Conservation (phyloP, 2,329 filamentous ascomycete species). For the Diaporthe sp. region DNA sequence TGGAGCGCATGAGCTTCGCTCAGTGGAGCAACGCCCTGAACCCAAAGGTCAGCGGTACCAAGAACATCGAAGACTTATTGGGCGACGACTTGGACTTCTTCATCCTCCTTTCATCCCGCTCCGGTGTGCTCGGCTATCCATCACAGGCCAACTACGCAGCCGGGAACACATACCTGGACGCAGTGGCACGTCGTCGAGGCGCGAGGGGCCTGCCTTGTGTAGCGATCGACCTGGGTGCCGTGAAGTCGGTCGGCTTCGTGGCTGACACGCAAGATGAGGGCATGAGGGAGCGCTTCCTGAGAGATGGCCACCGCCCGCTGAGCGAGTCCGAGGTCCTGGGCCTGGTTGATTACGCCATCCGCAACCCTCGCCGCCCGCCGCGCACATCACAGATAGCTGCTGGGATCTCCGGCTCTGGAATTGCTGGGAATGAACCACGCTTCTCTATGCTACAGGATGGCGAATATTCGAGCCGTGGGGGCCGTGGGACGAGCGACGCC, state of each 20-base stretch:
- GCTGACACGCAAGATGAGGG: not conserved
- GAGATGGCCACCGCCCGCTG: not conserved
- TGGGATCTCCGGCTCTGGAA: accelerated
- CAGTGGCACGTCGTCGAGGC: conserved; percentile 50
- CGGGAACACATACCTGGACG: conserved; percentile 53
- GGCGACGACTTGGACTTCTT: conserved; percentile 52
- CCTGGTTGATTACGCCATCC: not conserved
- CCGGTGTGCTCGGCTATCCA: not conserved
- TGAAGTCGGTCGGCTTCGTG: not conserved
- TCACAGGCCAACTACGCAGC: conserved; percentile 52
- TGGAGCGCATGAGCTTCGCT: not conserved
- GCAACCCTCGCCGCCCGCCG: not conserved
- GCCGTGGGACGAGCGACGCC: not conserved
- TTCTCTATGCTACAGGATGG: not conserved
- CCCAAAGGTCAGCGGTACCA: not conserved
- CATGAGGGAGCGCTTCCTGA: not conserved
- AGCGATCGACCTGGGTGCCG: not conserved
- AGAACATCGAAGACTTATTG: conserved; percentile 53
- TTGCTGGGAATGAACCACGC: not conserved
- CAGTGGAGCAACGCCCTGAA: not conserved
- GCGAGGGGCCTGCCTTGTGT: conserved; percentile 49
- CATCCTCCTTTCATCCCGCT: conserved; percentile 39
- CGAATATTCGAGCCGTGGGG: not conserved
- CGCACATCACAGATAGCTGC: not conserved
- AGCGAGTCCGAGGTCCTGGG: not conserved